Evolutionary conservation across 1,284 basidiomycete species (phyloP), one percentile per base, ranked within the genome.

Genomic region (Cryptococcus amylolentus): DNA sequence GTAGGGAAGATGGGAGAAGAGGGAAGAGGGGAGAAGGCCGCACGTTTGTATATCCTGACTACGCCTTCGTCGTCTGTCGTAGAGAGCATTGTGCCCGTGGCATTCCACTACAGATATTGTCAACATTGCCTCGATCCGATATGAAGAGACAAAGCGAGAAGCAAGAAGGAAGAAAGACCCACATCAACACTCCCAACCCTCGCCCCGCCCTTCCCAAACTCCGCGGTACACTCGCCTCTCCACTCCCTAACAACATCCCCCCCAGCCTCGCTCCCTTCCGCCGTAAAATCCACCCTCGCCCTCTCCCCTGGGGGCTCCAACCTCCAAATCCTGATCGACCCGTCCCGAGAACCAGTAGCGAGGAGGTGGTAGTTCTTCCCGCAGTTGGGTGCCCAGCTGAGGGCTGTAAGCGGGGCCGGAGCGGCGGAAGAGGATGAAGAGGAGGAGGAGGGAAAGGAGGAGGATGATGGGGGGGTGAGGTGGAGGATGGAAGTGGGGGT

Each of bases 161-260:
- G 39, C 13, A n/a, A 45, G 43, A n/a, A 16, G 10, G 10, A 48
- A 10, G 44, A 7, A 18, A 39, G 3, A 69, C 84, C 53, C 69
- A 91, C 85, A 89, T 91, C 56, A 86, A 94, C 64, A 91, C 84
- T 77, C 87, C 95, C 91, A 86, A 95, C 70, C 86, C 91, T 13
- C 87, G 91, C 63, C 83, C 82, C 20, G 82, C 87, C 38, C 88
- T 84, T 42, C 81, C 81, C 88, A 76, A 95, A 91, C 75, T 95
- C 91, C 6, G 84, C 90, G 2, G 91, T 86, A 16, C 88, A 74
- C 38, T 79, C 83, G 6, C 84, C 88, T 2, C 80, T 83, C 92
- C 91, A 96, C 57, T 66, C 73, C 9, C 65, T 70, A 68, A 71
- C 16, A n/a, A 27, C 48, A 47, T 62, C 61, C 37, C 54, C 54